Evolutionary conservation across 805 yeast genomes (phyloP).

Genomic region (Saccharomycopsis schoenii): DNA sequence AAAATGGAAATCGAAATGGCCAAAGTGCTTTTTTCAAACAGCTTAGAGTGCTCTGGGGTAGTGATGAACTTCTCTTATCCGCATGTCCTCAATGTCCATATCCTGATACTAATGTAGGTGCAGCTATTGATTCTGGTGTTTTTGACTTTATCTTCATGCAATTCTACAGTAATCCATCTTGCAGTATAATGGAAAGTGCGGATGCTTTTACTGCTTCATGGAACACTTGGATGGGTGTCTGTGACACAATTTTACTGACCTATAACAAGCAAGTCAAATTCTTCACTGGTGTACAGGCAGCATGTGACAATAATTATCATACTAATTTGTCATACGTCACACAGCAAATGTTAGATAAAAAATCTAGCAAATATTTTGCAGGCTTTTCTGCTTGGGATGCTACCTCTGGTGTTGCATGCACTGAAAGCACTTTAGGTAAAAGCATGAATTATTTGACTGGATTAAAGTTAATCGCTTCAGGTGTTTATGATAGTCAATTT

Average conservation of each 20-base stretch:
- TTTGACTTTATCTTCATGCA: slow-evolving; percentile 54
- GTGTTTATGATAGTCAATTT: slow-evolving; percentile 3
- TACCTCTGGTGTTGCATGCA: slow-evolving; percentile 4
- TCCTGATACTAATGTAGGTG: slow-evolving; percentile 42
- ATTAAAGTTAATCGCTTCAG: slow-evolving; percentile 7
- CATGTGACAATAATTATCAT: slow-evolving; percentile 1
- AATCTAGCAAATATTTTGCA: slow-evolving; percentile 1
- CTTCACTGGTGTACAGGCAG: slow-evolving; percentile 11
- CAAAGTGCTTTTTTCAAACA: slow-evolving; percentile 36
- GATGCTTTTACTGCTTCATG: slow-evolving; percentile 2
- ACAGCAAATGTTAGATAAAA: slow-evolving; percentile 1
- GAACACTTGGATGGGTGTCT: slow-evolving; percentile 5
- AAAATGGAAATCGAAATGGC: slow-evolving; percentile 34
- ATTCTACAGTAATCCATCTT: slow-evolving; percentile 50
- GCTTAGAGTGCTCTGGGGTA: slow-evolving; percentile 25
- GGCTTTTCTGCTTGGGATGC: slow-evolving; percentile 15
- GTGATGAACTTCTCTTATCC: slow-evolving; percentile 43
- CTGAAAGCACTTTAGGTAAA: slow-evolving; percentile 4
- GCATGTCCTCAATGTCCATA: slow-evolving; percentile 63
- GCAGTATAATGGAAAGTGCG: not conserved
- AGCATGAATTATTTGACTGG: slow-evolving; percentile 6
- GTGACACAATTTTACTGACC: not conserved
- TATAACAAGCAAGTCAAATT: slow-evolving; percentile 4
- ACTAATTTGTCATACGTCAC: not conserved
- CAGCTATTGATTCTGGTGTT: slow-evolving; percentile 32